phyloP scores from a whole-genome alignment of 2,329 filamentous ascomycete species.

The Colletotrichum abscissum region DNA sequence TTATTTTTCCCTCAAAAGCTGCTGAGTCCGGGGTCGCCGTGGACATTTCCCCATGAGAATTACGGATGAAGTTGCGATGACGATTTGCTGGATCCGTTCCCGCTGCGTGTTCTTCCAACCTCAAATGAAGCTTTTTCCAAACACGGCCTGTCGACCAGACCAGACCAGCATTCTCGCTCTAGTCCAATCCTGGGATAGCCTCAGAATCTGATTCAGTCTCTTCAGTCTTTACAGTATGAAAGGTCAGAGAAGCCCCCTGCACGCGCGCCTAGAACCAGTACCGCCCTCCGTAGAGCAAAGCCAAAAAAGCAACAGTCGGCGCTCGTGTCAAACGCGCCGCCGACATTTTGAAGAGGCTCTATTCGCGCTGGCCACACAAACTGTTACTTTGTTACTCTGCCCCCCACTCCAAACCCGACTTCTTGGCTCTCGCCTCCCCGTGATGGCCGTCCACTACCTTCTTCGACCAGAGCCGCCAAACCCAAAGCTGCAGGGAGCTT shows the following conservation, averaged over 20 bases:
- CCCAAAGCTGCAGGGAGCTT: neutral
- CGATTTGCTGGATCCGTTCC: too few species aligned
- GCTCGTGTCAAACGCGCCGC: constrained; percentile 9
- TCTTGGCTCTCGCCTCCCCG: neutral
- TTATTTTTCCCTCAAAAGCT: neutral
- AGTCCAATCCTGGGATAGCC: constrained; percentile 18
- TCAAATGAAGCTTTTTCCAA: neutral
- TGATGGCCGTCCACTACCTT: neutral
- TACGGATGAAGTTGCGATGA: too few species aligned
- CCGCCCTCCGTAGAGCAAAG: neutral
- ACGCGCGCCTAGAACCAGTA: neutral
- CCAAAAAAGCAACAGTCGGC: constrained; percentile 5
- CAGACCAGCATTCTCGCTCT: neutral
- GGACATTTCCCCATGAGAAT: rapidly evolving
- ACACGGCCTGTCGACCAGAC: too few species aligned
- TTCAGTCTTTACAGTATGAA: too few species aligned
- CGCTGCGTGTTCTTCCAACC: too few species aligned
- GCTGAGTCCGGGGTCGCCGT: rapidly evolving
- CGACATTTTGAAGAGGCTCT: constrained; percentile 9
- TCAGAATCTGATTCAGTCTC: neutral
- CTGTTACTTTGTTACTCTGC: too few species aligned
- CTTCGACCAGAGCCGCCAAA: neutral
- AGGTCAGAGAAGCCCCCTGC: neutral
- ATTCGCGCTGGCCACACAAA: neutral
- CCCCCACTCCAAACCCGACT: too few species aligned